Conservation (phyloP, 495 filamentous ascomycete genomes). For the Daldinia concentrica region DNA sequence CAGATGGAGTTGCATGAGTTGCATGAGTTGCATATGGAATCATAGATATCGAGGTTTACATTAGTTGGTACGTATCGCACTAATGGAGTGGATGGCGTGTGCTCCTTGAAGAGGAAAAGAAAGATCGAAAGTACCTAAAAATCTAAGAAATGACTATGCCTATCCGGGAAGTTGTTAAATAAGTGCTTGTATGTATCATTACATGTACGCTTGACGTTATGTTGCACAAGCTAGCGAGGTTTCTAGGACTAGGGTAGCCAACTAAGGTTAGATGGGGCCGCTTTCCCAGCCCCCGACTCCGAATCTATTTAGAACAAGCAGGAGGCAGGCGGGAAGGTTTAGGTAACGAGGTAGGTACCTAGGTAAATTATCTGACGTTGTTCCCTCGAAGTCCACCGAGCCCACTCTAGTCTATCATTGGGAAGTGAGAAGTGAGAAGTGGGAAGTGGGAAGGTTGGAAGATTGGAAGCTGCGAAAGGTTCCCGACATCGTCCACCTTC, state of each 20-base stretch:
- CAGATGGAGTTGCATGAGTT: not conserved
- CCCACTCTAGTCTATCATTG: not conserved
- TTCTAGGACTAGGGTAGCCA: constrained; percentile 20
- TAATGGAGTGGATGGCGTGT: not conserved
- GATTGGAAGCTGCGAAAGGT: not conserved
- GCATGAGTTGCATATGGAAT: not conserved
- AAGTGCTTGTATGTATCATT: constrained; percentile 19
- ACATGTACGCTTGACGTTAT: constrained; percentile 29
- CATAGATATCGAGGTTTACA: constrained; percentile 2
- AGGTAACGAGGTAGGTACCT: too few relatives aligned
- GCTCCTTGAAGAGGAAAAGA: not conserved
- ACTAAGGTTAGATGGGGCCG: constrained; percentile 21
- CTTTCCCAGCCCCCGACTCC: constrained; percentile 32
- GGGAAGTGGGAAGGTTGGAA: constrained; percentile 17
- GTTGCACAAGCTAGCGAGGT: constrained; percentile 14
- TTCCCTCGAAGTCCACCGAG: constrained; percentile 29
- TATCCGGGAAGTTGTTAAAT: constrained; percentile 27
- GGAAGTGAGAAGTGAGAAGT: not conserved
- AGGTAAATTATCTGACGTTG: constrained; percentile 37
- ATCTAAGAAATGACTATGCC: constrained; percentile 26
- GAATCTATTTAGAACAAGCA: constrained; percentile 2
- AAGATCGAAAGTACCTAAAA: constrained; percentile 6
- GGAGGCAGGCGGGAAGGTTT: too few relatives aligned
- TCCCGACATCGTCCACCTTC: constrained; percentile 14
- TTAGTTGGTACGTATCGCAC: too few relatives aligned